These are phyloP conservation scores for Bidens hawaiensis DNA, from an alignment of 140 eudicot genomes.

Conservation along the genomic window DNA sequence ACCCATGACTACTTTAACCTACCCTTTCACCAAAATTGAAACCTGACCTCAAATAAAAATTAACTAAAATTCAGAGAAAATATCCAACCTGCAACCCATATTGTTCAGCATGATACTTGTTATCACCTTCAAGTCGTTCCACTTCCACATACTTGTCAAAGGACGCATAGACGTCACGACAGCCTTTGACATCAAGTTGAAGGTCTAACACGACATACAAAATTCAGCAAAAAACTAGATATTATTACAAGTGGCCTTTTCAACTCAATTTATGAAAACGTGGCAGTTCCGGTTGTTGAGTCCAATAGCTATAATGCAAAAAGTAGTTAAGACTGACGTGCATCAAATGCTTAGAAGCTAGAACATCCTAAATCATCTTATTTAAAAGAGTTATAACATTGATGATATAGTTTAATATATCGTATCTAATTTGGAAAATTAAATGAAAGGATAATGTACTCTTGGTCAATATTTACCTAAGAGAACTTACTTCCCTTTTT, in stretches of 20 bases:
- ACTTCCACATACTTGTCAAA: too few relatives aligned
- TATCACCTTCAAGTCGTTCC: too few relatives aligned
- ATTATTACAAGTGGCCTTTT: background rate
- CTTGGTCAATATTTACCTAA: background rate
- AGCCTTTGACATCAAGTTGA: too few relatives aligned
- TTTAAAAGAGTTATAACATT: background rate
- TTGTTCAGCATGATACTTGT: too few relatives aligned
- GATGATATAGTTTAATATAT: background rate
- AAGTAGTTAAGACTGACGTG: background rate
- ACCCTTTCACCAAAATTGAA: constrained; percentile 3
- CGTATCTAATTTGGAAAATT: background rate
- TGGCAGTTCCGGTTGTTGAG: background rate
- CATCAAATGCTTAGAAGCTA: background rate
- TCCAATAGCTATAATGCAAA: too few relatives aligned
- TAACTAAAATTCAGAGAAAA: background rate
- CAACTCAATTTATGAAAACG: background rate
- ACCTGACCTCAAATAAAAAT: background rate
- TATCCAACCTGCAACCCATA: constrained; percentile 86
- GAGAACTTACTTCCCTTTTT: background rate
- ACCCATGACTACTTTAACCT: constrained; percentile 7
- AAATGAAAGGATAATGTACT: too few relatives aligned
- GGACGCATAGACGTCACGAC: too few relatives aligned
- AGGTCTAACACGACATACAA: too few relatives aligned
- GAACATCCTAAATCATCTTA: background rate
- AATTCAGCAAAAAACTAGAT: constrained; percentile 12